Conservation (phyloP, 768 basidiomycete species). For the Dioszegia crocea region DNA sequence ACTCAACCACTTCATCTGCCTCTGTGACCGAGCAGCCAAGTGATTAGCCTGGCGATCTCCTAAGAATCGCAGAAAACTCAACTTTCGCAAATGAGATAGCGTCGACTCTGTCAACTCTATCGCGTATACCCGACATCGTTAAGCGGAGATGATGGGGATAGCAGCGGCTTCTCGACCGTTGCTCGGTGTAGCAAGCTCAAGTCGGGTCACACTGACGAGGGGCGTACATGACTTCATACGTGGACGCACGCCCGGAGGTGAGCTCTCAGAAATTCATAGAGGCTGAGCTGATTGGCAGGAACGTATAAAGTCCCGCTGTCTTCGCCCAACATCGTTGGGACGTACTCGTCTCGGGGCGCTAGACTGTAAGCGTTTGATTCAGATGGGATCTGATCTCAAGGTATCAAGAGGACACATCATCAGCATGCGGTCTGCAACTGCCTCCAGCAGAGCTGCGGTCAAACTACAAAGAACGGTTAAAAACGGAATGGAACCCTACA, state of each 20-base stretch:
- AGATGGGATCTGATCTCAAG: conserved; percentile 50
- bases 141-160: background rate
- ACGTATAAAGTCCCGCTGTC: conserved; percentile 37
- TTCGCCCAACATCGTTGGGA: conserved; percentile 37
- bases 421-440: conserved; percentile 69
- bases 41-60: too few species aligned
- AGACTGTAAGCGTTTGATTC: conserved; percentile 25
- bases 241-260: conserved; percentile 30
- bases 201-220: background rate
- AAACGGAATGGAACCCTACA: conserved; percentile 63
- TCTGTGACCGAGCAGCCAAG: too few species aligned
- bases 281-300: conserved; percentile 9
- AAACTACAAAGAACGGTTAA: conserved; percentile 57
- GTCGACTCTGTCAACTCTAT: background rate
- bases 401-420: conserved; percentile 84
- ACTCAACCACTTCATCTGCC: too few species aligned
- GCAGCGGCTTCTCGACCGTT: background rate
- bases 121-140: background rate
- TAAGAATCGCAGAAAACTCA: too few species aligned
- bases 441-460: conserved; percentile 68
- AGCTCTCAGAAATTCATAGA: conserved; percentile 3
- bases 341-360: conserved; percentile 28
- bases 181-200: conserved; percentile 2
- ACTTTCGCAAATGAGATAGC: background rate
- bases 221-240: conserved; percentile 35